Base-by-base conservation (phyloP, 345 rosid species). In the Citrus trifoliata region DNA sequence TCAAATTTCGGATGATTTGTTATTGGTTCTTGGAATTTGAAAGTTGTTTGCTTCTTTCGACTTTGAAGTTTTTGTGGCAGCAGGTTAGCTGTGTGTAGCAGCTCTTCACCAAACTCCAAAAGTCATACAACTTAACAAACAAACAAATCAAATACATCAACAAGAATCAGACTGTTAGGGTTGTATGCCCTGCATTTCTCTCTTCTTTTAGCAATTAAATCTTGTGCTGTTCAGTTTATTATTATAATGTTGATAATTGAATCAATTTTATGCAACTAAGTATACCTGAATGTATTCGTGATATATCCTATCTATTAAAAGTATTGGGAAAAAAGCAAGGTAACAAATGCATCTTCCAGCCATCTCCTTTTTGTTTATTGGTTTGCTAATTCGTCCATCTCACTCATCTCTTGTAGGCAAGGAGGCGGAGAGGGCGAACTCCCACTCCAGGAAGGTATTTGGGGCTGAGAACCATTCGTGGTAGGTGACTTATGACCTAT, bases 11-110 rank as follows among this genome's bases (percentile, higher is more conserved):
- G 81, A 83, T 74, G 71, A 32, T 76, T 70, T 82, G 33, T 27
- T 81, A 10, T 66, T 71, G 64, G 79, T 78, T 76, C 80, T 74
- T 72, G 65, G 82, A 73, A 71, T 79, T 90, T 92, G 88, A 86
- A 87, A 87, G 90, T 81, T 86, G 89, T 90, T 93, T 88, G 89
- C 89, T 81, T 90, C 85, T 90, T 90, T 90, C 90, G 89, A 79
- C 92, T 88, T 89, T 91, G 89, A 88, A 91, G 94, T 85, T 91
- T 90, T 76, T 91, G 88, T 92, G 86, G 84, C 98, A 92, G 90
- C 96, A 93, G 97, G 98, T 90, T 88, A 91, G 95, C 97, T 93
- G 95, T 91, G 88, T 87, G 95, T 88, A 88, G 94, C 95, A 93
- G 93, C 93, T 85, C 98, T 87, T 91, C 96, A 80, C 75, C 99